These are phyloP conservation scores for Arthrobotrys sinensis DNA, from an alignment of 2,329 filamentous ascomycete genomes.

Conservation along the genomic window DNA sequence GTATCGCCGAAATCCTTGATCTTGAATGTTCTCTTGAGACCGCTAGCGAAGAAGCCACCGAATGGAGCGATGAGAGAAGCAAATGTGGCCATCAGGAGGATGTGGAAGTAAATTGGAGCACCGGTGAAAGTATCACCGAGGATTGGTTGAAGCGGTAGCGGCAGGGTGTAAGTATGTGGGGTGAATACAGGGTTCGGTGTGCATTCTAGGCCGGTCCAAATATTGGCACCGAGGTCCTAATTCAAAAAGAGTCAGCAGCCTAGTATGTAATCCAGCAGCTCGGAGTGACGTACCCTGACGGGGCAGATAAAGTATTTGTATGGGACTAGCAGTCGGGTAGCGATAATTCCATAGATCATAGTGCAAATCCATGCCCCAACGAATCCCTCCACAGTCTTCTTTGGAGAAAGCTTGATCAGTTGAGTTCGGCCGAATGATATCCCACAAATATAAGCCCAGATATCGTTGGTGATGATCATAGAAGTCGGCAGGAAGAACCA, in stretches of 20 bases:
- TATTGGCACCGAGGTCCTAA: constrained; percentile 87
- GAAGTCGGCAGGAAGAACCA: constrained; percentile 98
- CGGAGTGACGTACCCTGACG: constrained; percentile 76
- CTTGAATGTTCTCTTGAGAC: constrained; percentile 98
- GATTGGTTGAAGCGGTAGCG: constrained; percentile 78
- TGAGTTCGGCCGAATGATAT: constrained; percentile 97
- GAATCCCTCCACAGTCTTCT: constrained; percentile 99
- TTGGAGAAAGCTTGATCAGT: constrained; percentile 96
- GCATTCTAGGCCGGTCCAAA: constrained; percentile 91
- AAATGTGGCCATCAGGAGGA: constrained; percentile 90
- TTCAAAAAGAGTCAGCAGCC: constrained; percentile 3
- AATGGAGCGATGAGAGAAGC: constrained; percentile 97
- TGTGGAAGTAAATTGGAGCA: constrained; percentile 89
- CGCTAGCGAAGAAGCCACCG: constrained; percentile 97
- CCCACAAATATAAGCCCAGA: constrained; percentile 97
- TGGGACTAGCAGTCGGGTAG: constrained; percentile 87
- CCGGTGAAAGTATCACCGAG: constrained; percentile 71
- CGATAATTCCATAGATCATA: constrained; percentile 83
- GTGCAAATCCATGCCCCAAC: constrained; percentile 97
- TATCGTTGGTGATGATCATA: constrained; percentile 98
- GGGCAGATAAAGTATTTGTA: constrained; percentile 99
- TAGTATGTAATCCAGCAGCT: not conserved
- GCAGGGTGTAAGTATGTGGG: constrained; percentile 80
- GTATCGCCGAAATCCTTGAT: constrained; percentile 99
- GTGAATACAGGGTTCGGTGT: constrained; percentile 92